Evolutionary conservation across 305 asterid species (phyloP).

Genomic region (Fraxinus sp.): DNA sequence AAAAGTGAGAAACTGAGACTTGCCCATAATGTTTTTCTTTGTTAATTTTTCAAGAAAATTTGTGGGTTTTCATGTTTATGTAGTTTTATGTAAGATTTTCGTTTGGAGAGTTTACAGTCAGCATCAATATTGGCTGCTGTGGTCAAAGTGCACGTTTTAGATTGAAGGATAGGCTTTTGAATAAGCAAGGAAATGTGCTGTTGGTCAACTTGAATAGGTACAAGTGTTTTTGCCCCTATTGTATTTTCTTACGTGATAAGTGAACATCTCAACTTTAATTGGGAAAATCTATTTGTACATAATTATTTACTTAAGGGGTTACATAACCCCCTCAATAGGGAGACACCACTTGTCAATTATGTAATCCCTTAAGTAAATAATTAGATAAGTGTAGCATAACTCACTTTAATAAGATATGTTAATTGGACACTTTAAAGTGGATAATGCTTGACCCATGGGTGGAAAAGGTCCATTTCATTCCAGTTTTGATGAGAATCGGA

Average conservation of each 20-base stretch:
- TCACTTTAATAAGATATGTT: not conserved
- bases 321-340: no score
- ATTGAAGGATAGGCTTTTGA: conserved; percentile 6
- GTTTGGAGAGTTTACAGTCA: conserved; percentile 11
- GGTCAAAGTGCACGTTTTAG: conserved; percentile 29
- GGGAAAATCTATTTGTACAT: no score
- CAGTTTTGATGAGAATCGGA: not conserved
- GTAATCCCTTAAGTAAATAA: no score
- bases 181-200: not conserved
- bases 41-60: not conserved
- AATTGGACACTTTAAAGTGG: not conserved
- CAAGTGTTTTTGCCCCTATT: not conserved
- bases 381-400: no score
- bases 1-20: conserved; percentile 17
- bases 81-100: not conserved
- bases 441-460: not conserved
- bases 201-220: not conserved
- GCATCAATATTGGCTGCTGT: conserved; percentile 47
- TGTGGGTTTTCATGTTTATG: conserved; percentile 6
- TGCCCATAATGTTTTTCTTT: conserved; percentile 24
- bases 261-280: not conserved
- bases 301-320: no score
- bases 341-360: no score
- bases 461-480: not conserved
- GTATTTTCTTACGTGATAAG: not conserved